phyloP scores from a whole-genome alignment of 495 filamentous ascomycete species.

The Penicillium fimorum region DNA sequence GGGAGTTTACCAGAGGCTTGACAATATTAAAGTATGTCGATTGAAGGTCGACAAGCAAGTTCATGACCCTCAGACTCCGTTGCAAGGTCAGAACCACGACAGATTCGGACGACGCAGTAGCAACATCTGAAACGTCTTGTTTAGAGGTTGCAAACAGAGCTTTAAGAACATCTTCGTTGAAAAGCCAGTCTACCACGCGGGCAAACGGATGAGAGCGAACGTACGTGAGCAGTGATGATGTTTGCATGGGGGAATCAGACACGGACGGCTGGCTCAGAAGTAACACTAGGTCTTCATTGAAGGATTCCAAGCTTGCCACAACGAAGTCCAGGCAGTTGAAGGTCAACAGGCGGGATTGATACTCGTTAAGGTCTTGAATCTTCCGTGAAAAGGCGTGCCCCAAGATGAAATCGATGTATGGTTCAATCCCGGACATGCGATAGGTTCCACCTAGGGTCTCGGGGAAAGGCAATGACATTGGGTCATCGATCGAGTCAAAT shows the following conservation, averaged over 20 bases:
- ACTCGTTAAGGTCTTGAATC: slow-evolving; percentile 53
- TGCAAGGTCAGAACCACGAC: slow-evolving; percentile 72
- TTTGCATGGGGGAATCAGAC: slow-evolving; percentile 68
- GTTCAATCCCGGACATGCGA: slow-evolving; percentile 83
- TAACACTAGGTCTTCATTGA: slow-evolving; percentile 88
- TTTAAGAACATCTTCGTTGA: slow-evolving; percentile 83
- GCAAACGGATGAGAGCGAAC: slow-evolving; percentile 85
- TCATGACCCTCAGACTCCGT: slow-evolving; percentile 75
- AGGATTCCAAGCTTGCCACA: slow-evolving; percentile 67
- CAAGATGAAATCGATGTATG: slow-evolving; percentile 86
- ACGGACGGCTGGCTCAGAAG: slow-evolving; percentile 71
- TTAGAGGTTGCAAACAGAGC: slow-evolving; percentile 74
- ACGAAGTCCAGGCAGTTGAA: slow-evolving; percentile 79
- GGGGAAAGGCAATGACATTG: slow-evolving; percentile 77
- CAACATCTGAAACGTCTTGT: slow-evolving; percentile 65
- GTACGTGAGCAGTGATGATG: slow-evolving; percentile 71
- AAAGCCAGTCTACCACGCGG: slow-evolving; percentile 94
- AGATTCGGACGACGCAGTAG: slow-evolving; percentile 64
- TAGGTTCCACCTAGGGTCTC: slow-evolving; percentile 77
- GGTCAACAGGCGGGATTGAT: slow-evolving; percentile 67
- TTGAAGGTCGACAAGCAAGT: slow-evolving; percentile 77
- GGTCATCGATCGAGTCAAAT: slow-evolving; percentile 42
- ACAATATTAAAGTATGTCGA: slow-evolving; percentile 88
- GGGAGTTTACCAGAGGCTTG: slow-evolving; percentile 67
- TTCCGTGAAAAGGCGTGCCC: slow-evolving; percentile 67